phyloP scores from a whole-genome alignment of 768 basidiomycete species.

The Dioszegia aurantiaca region DNA sequence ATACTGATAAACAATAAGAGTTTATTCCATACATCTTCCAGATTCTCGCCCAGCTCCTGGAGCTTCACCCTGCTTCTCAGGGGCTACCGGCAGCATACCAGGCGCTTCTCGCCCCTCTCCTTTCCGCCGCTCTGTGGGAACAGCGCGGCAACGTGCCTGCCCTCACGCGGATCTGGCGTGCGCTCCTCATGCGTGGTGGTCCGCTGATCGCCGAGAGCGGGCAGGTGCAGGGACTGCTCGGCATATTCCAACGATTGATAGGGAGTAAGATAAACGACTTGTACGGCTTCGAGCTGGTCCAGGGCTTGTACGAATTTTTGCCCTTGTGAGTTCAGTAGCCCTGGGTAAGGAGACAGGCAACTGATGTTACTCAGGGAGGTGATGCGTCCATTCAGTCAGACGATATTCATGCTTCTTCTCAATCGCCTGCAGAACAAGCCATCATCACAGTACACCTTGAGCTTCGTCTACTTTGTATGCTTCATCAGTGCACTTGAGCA shows the following conservation, averaged over 20 bases:
- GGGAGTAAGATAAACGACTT: slow-evolving; percentile 80
- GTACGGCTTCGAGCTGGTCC: slow-evolving; percentile 86
- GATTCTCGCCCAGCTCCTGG: slow-evolving; percentile 90
- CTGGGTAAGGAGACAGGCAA: background rate
- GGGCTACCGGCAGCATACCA: slow-evolving; percentile 72
- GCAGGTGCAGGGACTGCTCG: slow-evolving; percentile 74
- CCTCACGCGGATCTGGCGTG: slow-evolving; percentile 79
- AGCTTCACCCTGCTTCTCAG: slow-evolving; percentile 62
- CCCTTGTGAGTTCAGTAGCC: slow-evolving; percentile 63
- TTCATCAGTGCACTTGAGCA: slow-evolving; percentile 72
- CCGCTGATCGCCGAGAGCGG: slow-evolving; percentile 65
- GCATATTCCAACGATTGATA: slow-evolving; percentile 86
- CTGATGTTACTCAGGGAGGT: slow-evolving; percentile 57
- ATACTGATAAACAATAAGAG: too few species aligned
- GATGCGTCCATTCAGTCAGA: slow-evolving; percentile 71
- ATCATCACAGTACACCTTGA: slow-evolving; percentile 81
- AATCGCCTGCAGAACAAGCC: slow-evolving; percentile 83
- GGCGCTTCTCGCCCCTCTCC: slow-evolving; percentile 71
- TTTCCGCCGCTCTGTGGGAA: slow-evolving; percentile 83
- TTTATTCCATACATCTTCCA: slow-evolving; percentile 98
- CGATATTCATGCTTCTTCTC: slow-evolving; percentile 67
- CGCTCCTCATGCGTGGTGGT: slow-evolving; percentile 73
- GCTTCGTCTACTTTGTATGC: slow-evolving; percentile 74
- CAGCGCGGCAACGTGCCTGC: slow-evolving; percentile 94
- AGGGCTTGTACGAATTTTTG: slow-evolving; percentile 68